Percentiles rank a stretch among this genome's conserved stretches.
phyloP scores from a whole-genome alignment of 371 early-diverging fungal genomes.

The Apophysomyces sp. region DNA sequence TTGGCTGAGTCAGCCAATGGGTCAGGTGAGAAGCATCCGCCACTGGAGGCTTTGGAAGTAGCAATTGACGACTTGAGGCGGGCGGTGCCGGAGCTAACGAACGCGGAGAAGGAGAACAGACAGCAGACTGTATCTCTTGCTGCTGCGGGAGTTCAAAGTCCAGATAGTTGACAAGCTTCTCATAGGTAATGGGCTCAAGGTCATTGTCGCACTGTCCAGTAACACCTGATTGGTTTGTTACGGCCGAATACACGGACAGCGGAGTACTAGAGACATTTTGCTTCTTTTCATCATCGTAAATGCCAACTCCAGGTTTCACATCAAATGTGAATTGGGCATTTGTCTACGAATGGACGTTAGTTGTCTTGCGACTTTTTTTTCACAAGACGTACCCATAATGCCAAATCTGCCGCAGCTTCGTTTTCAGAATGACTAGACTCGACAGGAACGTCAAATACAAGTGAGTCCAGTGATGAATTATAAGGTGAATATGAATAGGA shows the following conservation, averaged over 20 bases:
- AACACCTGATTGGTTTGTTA: not conserved
- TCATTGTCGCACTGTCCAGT: conserved; percentile 12
- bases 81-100: conserved; percentile 26
- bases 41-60: conserved; percentile 33
- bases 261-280: not conserved
- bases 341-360: conserved; percentile 27
- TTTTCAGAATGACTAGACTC: conserved; percentile 5
- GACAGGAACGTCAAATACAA: conserved; percentile 31
- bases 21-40: conserved; percentile 12
- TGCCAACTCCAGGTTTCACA: conserved; percentile 56
- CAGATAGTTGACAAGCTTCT: conserved; percentile 39
- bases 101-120: conserved; percentile 8
- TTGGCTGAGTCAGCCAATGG: conserved; percentile 2
- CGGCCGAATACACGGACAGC: not conserved
- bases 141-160: conserved; percentile 43
- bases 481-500: not conserved
- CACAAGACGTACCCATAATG: conserved; percentile 41
- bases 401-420: conserved; percentile 5
- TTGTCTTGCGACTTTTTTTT: not conserved
- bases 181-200: conserved; percentile 39
- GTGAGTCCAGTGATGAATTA: conserved; percentile 22
- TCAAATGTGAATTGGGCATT: conserved; percentile 70
- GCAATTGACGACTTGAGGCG: conserved; percentile 16
- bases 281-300: conserved; percentile 45
- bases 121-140: conserved; percentile 17